Evolutionary conservation across 768 basidiomycete genomes (phyloP).

Genomic region (Auricularia sp.): DNA sequence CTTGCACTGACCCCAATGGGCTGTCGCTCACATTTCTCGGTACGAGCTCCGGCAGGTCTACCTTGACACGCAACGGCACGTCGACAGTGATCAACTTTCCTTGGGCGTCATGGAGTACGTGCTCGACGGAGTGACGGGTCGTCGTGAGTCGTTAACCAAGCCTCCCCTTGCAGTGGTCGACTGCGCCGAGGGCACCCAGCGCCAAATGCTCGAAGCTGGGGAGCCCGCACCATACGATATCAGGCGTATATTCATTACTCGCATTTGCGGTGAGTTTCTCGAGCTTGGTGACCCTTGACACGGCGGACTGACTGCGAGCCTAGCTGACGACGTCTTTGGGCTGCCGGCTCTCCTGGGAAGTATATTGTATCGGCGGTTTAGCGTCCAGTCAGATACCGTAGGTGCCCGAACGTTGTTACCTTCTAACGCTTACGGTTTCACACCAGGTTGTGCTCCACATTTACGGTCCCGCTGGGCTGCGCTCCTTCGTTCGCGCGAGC

Average conservation of each 20-base stretch:
- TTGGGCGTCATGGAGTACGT: slow-evolving; percentile 30
- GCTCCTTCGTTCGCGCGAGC: slow-evolving; percentile 59
- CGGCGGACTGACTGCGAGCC: neutral
- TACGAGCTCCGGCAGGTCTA: slow-evolving; percentile 67
- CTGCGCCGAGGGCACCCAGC: slow-evolving; percentile 70
- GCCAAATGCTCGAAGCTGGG: slow-evolving; percentile 55
- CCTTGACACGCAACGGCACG: slow-evolving; percentile 52
- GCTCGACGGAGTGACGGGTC: slow-evolving; percentile 3
- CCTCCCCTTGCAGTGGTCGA: slow-evolving; percentile 50
- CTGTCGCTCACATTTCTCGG: slow-evolving; percentile 63
- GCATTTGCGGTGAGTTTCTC: slow-evolving; percentile 57
- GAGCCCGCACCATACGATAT: slow-evolving; percentile 31
- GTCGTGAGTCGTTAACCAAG: neutral
- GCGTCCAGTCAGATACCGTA: neutral
- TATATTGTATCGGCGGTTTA: slow-evolving; percentile 22
- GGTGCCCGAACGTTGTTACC: neutral
- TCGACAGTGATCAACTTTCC: slow-evolving; percentile 51
- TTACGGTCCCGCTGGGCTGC: slow-evolving; percentile 72
- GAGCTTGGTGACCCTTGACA: neutral
- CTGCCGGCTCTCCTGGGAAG: slow-evolving; percentile 51
- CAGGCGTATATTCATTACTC: slow-evolving; percentile 69
- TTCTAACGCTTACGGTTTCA: neutral
- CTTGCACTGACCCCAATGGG: too few species aligned
- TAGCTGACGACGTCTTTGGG: slow-evolving; percentile 69
- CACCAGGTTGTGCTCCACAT: slow-evolving; percentile 50